A percentile compares a stretch with the other conserved stretches of the same genome.
These are phyloP conservation scores for Solanum infundibuliforme DNA, from an alignment of 257 asterid genomes.

Conservation along the genomic window DNA sequence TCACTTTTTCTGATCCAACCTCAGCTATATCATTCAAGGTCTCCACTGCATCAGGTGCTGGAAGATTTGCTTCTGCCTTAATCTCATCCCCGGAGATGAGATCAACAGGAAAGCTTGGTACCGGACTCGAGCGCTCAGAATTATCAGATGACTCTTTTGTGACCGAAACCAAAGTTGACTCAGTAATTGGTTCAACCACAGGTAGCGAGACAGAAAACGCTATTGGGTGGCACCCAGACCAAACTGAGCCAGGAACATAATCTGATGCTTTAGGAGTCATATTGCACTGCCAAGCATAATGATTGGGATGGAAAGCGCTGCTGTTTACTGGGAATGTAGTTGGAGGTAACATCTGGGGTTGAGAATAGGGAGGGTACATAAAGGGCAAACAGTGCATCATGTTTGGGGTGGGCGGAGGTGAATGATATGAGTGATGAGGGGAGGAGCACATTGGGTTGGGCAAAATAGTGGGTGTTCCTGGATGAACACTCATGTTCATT, in stretches of 20 bases:
- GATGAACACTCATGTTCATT: constrained; percentile 77
- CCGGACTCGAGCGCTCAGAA: constrained; percentile 36
- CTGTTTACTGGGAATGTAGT: constrained; percentile 48
- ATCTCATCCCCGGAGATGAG: constrained; percentile 44
- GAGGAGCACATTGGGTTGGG: constrained; percentile 61
- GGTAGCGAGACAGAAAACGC: constrained; percentile 57
- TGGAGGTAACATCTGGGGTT: constrained; percentile 56
- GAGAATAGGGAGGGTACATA: constrained; percentile 70
- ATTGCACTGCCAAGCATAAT: constrained; percentile 72
- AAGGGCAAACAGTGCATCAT: constrained; percentile 74
- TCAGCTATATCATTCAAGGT: constrained; percentile 16
- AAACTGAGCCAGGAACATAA: constrained; percentile 49
- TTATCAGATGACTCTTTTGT: constrained; percentile 27
- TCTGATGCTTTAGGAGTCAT: constrained; percentile 45
- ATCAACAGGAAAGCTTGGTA: constrained; percentile 42
- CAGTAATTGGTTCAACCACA: constrained; percentile 43
- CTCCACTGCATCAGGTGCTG: constrained; percentile 47
- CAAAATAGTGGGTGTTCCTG: constrained; percentile 59
- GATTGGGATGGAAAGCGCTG: constrained; percentile 56
- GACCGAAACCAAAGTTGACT: constrained; percentile 20
- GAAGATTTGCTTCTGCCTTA: constrained; percentile 45
- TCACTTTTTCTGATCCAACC: constrained; percentile 25
- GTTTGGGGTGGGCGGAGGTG: constrained; percentile 83
- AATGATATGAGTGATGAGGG: constrained; percentile 77
- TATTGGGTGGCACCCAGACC: constrained; percentile 63